Base-by-base conservation (phyloP, 805 yeast genomes). In the Wickerhamiella dianesei region DNA sequence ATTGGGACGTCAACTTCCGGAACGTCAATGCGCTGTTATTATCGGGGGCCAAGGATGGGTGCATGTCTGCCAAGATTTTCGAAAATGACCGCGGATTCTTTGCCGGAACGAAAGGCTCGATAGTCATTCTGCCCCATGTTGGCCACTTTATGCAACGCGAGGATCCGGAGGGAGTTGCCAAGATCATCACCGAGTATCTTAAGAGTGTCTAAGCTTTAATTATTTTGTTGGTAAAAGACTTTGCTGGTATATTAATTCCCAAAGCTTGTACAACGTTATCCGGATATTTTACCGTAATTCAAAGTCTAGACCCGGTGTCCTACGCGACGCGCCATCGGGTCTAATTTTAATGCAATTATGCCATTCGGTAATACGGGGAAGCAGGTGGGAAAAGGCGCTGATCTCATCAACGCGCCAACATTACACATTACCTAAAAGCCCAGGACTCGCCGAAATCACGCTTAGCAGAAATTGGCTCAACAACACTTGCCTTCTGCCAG, bases 81-180 rank as follows among this genome's bases (percentile, higher is more conserved):
- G 52, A 51, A 35, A 18, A 48, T 4, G 48, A 53, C 39, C 21
- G 39, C 29, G 37, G 13, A n/a, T 21, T 32, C 5, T 50, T 43
- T 20, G 48, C 48, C 14, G 25, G 16, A 6, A 36, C 39, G 5
- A 46, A 43, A 8, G 51, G 44, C 18, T 40, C 46, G 21, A 53
- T 57, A 3, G 48, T 18, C 18, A 44, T 48, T 6, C 45, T 58
- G n/a, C 44, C 48, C 3, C 50, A 48, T 3, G 57, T 53, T 2
- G 61, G 61, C 6, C 61, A 58, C 40, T 58, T 58, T 45, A 47
- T 57, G 54, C 60, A 57, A 19, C 53, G 59, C 21, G 61, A 58
- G 44, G 53, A 56, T 36, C 60, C 61, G 1, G 43, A 35, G 35
- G 37, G 36, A 40, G 45, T 58, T 13, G 52, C 55, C 13, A 44